Evolutionary conservation across 345 rosid genomes (phyloP).

Genomic region (Raphanus sativus): DNA sequence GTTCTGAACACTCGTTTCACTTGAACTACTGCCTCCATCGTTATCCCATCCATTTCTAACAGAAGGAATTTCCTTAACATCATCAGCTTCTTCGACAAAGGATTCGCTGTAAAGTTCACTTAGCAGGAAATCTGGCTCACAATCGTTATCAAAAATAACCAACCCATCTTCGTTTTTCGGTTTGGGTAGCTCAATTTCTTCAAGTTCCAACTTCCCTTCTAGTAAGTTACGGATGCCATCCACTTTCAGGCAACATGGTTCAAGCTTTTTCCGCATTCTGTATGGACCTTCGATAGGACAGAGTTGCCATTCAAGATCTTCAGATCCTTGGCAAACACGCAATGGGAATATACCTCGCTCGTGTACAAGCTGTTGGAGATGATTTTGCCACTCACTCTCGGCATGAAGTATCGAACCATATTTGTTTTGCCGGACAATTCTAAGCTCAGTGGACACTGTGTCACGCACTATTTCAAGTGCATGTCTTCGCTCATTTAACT

Average conservation of each 20-base stretch:
- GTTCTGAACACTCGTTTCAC: conserved; percentile 93
- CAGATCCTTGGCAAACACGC: conserved; percentile 52
- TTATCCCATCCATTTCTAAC: conserved; percentile 78
- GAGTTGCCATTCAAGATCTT: conserved; percentile 95
- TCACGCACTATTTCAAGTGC: conserved; percentile 92
- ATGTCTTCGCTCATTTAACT: conserved; percentile 89
- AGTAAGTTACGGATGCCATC: conserved; percentile 77
- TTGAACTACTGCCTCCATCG: conserved; percentile 77
- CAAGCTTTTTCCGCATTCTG: conserved; percentile 99
- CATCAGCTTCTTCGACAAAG: conserved; percentile 51
- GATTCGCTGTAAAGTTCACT: conserved; percentile 64
- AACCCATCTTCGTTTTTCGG: conserved; percentile 54
- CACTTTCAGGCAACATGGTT: conserved; percentile 71
- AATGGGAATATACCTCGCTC: conserved; percentile 94
- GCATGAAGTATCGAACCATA: conserved; percentile 99
- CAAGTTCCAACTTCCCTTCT: conserved; percentile 70
- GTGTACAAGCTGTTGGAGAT: conserved; percentile 93
- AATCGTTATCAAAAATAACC: conserved; percentile 62
- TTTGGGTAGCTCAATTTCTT: conserved; percentile 58
- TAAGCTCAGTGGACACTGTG: conserved; percentile 92
- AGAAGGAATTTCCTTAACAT: conserved; percentile 51
- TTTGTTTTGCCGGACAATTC: conserved; percentile 98
- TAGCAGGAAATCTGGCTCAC: conserved; percentile 62
- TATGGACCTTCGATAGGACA: conserved; percentile 99
- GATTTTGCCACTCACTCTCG: conserved; percentile 98